Percentiles rank a stretch among this genome's conserved stretches.
Evolutionary conservation across 345 rosid genomes (phyloP).

Genomic region (Trapa incisa): DNA sequence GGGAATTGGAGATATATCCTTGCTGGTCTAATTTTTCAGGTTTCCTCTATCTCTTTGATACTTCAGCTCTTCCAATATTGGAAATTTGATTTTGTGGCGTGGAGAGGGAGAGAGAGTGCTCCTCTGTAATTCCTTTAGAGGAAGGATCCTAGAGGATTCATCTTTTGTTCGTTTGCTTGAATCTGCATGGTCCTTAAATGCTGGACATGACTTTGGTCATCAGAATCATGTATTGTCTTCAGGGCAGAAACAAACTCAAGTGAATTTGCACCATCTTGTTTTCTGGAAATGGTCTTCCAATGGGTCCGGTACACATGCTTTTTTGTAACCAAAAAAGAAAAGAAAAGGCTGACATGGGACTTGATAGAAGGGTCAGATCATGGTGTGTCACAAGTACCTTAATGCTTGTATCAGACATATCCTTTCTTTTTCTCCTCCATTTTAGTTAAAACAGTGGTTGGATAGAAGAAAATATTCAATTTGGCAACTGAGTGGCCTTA

Average conservation of each 20-base stretch:
- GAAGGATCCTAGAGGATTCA: neutral
- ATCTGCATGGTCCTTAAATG: neutral
- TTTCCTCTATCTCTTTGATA: constrained; percentile 11
- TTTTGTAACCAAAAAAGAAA: neutral
- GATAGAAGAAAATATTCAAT: neutral
- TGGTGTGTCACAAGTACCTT: constrained; percentile 9
- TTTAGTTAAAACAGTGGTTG: neutral
- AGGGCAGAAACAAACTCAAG: neutral
- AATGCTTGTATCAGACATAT: neutral
- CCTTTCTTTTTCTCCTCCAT: neutral
- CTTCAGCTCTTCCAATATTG: neutral
- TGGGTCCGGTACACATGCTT: neutral
- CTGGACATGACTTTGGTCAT: neutral
- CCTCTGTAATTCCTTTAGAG: too few species aligned
- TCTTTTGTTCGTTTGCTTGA: neutral
- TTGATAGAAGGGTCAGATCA: constrained; percentile 26
- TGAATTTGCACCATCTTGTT: neutral
- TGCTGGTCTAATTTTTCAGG: constrained; percentile 88
- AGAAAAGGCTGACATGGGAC: constrained; percentile 9
- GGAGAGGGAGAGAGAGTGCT: too few species aligned
- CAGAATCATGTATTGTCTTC: neutral
- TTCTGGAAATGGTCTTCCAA: neutral
- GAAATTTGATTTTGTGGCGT: neutral
- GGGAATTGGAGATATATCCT: constrained; percentile 89
- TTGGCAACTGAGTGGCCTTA: neutral